Conservation (phyloP, 1,284 basidiomycete genomes). For the Ustilago shanxiensis region DNA sequence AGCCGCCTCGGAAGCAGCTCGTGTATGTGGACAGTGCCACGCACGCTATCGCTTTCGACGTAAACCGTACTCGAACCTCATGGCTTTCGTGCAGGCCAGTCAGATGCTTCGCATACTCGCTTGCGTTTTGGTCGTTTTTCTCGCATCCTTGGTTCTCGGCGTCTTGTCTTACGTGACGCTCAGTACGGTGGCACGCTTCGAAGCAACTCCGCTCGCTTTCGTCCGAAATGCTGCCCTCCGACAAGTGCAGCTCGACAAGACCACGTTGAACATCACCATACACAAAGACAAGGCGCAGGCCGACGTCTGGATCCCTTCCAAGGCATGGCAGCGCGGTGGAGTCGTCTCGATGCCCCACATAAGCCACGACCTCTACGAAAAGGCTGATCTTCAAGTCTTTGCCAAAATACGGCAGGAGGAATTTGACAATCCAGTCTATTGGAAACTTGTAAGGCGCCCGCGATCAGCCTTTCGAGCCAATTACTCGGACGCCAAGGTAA, state of each 20-base stretch:
- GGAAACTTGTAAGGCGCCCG: constrained; percentile 23
- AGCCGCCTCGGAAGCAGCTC: constrained; percentile 28
- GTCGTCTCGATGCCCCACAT: constrained; percentile 11
- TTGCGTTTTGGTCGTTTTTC: constrained; percentile 25
- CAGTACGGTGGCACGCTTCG: constrained; percentile 16
- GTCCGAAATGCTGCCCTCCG: constrained; percentile 28
- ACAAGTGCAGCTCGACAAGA: constrained; percentile 24
- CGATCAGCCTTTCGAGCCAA: constrained; percentile 28
- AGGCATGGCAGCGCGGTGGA: constrained; percentile 11
- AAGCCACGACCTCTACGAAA: constrained; percentile 22
- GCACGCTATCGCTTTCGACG: constrained; percentile 42
- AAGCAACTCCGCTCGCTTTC: constrained; percentile 27
- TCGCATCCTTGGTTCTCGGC: constrained; percentile 25
- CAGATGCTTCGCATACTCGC: constrained; percentile 42
- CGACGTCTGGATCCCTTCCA: constrained; percentile 30
- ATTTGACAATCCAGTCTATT: constrained; percentile 31
- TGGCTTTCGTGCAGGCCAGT: constrained; percentile 43
- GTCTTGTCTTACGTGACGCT: constrained; percentile 14
- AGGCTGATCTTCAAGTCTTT: constrained; percentile 31
- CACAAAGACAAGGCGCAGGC: constrained; percentile 22
- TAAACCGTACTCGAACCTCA: constrained; percentile 23
- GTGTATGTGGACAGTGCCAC: constrained; percentile 42
- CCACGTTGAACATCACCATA: constrained; percentile 39
- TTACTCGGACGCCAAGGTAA: constrained; percentile 25
- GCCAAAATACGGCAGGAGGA: constrained; percentile 15